Evolutionary conservation across 2,329 filamentous ascomycete species (phyloP), one percentile per base, ranked within the genome.

Genomic region (Rutstroemia sp.): DNA sequence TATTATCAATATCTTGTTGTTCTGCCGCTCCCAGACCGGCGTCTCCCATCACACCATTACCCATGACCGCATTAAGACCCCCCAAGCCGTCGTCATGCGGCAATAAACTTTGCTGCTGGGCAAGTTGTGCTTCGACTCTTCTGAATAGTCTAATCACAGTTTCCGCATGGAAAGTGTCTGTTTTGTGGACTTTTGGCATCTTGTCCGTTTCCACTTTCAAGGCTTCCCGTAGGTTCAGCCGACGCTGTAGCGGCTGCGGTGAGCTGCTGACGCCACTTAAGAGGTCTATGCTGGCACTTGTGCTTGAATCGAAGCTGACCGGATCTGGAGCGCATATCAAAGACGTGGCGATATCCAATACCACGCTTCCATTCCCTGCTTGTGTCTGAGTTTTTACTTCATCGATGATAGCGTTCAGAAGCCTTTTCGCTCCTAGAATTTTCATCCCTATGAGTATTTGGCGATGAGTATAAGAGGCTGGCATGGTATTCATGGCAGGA

Each of bases 401-500:
- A 7, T 89, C 83, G 10, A 89, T 67, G 21, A 92, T 79, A 5
- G 82, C 71, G 2, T 76, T 70, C 0, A 92, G 70, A 0, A 89
- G 72, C 4, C 77, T 75, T 57, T 76, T 79, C 0, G 85, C 79
- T 0, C 87, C 87, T 0, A 87, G 71, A 34, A 88, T 73, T 55
- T 80, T 78, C 38, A 82, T 70, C 0, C 79, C 82, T 0, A 79
- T 76, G 8, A 88, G 77, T 2, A 90, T 73, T 61, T 88, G 84
- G 4, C 85, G 82, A 66, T 91, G 87, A 0, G 86, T 88, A 68
- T 92, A 92, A 10, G 79, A 77, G 0, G 87, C 77, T 1, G 81
- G 81, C 73, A 80, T 80, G 34, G 73, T 73, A 57, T 78, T 81
- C 38, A 78, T 70, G 4, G 73, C 73, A 0, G 80, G 77, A 51